phyloP scores from a whole-genome alignment of 2,329 filamentous ascomycete species.

The Plenodomus lindquistii region DNA sequence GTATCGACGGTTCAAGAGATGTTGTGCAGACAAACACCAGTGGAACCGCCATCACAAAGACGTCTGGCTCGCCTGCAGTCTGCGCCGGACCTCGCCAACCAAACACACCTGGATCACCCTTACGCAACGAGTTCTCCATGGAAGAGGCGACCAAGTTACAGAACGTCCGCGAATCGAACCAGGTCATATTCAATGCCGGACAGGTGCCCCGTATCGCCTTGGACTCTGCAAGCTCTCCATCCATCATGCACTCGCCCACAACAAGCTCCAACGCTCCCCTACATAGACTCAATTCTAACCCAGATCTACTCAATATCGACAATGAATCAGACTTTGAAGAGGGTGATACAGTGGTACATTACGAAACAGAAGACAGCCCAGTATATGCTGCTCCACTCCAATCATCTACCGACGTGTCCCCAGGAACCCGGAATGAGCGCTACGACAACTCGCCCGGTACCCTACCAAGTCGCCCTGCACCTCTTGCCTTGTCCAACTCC shows the following conservation, averaged over 20 bases:
- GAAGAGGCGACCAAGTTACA: neutral
- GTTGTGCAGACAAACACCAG: neutral
- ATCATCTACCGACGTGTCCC: constrained; percentile 4
- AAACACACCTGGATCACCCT: neutral
- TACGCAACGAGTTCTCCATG: neutral
- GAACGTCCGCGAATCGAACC: neutral
- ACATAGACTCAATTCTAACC: constrained; percentile 1
- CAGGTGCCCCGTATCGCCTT: neutral
- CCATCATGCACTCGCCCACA: neutral
- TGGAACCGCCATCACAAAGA: neutral
- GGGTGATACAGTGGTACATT: constrained; percentile 40
- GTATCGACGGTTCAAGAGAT: neutral
- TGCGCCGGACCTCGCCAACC: neutral
- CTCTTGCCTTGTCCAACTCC: constrained; percentile 16
- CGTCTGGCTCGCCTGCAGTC: neutral
- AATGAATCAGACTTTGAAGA: constrained; percentile 40
- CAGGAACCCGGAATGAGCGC: constrained; percentile 2
- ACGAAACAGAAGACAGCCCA: constrained; percentile 22
- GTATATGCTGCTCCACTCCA: constrained; percentile 3
- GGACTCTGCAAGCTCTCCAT: neutral
- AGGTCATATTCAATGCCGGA: neutral
- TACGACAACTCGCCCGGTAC: constrained; percentile 3
- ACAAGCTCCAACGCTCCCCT: neutral
- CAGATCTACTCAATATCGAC: constrained; percentile 11
- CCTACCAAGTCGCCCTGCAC: constrained; percentile 4